A percentile compares a stretch with the other conserved stretches of the same genome.
These are phyloP conservation scores for Yamadazyma olivae DNA, from an alignment of 805 yeast species.

Conservation along the genomic window DNA sequence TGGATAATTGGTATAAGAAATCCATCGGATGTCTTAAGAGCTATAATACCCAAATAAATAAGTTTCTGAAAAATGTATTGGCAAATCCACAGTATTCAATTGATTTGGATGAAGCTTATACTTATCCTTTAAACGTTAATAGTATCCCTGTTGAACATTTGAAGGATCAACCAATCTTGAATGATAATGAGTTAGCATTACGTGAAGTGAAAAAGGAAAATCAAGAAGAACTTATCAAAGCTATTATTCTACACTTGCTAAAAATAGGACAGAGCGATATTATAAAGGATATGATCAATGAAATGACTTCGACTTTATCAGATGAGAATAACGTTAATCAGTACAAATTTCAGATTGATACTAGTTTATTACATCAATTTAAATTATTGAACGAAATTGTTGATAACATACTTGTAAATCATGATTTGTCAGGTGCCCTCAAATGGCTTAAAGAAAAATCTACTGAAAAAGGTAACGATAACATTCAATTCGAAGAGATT, in stretches of 20 bases:
- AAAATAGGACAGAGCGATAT: constrained; percentile 39
- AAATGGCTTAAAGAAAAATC: constrained; percentile 29
- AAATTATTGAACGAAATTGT: constrained; percentile 29
- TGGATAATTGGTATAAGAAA: constrained; percentile 30
- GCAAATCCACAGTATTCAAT: constrained; percentile 24
- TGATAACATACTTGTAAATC: constrained; percentile 27
- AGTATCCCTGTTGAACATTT: constrained; percentile 21
- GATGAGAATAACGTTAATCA: background rate
- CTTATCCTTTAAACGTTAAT: constrained; percentile 32
- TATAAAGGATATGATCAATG: constrained; percentile 26
- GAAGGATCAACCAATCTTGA: background rate
- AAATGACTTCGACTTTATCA: constrained; percentile 11
- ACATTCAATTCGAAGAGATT: constrained; percentile 15
- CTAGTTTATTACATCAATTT: constrained; percentile 23
- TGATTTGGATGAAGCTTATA: constrained; percentile 40
- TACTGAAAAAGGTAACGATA: constrained; percentile 10
- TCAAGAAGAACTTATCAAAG: constrained; percentile 29
- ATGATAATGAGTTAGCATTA: constrained; percentile 7
- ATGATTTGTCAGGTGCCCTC: constrained; percentile 30
- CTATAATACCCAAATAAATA: constrained; percentile 33
- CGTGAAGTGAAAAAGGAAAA: constrained; percentile 19
- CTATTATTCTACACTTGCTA: constrained; percentile 36
- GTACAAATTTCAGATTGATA: constrained; percentile 19
- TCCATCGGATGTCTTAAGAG: constrained; percentile 31
- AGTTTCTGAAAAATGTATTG: constrained; percentile 31